phyloP scores from a whole-genome alignment of 2,329 filamentous ascomycete genomes.

The Phyllosticta citriasiana region DNA sequence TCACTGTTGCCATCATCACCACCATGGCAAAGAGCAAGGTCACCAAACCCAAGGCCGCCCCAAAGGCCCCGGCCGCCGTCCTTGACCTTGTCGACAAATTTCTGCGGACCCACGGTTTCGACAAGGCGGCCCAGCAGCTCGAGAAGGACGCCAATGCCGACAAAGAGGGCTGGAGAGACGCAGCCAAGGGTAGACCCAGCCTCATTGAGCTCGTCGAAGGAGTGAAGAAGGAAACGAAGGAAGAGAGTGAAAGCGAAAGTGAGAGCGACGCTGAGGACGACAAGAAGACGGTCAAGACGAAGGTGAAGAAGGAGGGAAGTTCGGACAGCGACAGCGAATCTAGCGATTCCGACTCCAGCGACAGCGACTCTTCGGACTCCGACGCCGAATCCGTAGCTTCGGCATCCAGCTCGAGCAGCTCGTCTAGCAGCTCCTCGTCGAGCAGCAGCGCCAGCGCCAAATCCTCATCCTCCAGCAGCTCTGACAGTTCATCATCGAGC shows the following conservation, averaged over 20 bases:
- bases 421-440: not conserved
- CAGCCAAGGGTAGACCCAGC: conserved; percentile 15
- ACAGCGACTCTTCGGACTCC: conserved; percentile 6
- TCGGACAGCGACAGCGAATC: conserved; percentile 4
- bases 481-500: not conserved
- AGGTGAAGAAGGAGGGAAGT: conserved; percentile 12
- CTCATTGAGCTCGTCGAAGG: conserved; percentile 18
- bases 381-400: conserved; percentile 3
- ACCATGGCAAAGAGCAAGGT: conserved; percentile 10
- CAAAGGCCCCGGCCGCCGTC: conserved; percentile 16
- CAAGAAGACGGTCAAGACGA: not conserved
- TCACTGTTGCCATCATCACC: not conserved
- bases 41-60: conserved; percentile 9
- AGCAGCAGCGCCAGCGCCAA: not conserved
- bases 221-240: conserved; percentile 16
- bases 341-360: conserved; percentile 1
- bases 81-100: conserved; percentile 26
- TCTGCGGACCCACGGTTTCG: conserved; percentile 24
- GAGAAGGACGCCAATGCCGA: conserved; percentile 12
- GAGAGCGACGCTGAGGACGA: conserved; percentile 11
- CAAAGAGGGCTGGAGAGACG: conserved; percentile 3
- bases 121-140: conserved; percentile 21
- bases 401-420: conserved; percentile 3
- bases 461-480: not conserved
- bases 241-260: conserved; percentile 11